Evolutionary conservation across 805 yeast genomes (phyloP).

Genomic region (Candida methanosorbosa): DNA sequence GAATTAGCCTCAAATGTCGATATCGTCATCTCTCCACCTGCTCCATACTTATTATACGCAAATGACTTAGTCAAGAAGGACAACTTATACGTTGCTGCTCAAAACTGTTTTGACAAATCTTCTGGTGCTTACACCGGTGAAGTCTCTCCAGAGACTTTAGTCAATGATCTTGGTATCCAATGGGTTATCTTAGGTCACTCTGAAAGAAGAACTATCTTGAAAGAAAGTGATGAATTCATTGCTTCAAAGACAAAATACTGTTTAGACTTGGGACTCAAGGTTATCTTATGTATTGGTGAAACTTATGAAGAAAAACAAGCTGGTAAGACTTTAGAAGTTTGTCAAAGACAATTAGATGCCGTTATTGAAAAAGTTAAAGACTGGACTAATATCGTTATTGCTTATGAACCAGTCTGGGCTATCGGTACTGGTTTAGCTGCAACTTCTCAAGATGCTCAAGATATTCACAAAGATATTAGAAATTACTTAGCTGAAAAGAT

Average conservation of each 20-base stretch:
- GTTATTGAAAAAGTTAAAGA: conserved; percentile 70
- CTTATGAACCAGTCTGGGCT: conserved; percentile 99
- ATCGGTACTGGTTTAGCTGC: conserved; percentile 99
- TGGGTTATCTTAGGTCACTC: conserved; percentile 98
- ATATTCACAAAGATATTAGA: conserved; percentile 86
- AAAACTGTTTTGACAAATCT: conserved; percentile 79
- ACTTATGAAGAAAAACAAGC: conserved; percentile 91
- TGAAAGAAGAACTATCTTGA: conserved; percentile 92
- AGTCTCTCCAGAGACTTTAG: conserved; percentile 77
- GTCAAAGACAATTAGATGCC: conserved; percentile 84
- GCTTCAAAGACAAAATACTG: conserved; percentile 86
- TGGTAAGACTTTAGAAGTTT: conserved; percentile 76
- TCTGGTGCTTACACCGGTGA: conserved; percentile 99
- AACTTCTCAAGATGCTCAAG: conserved; percentile 96
- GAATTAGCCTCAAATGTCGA: conserved; percentile 70
- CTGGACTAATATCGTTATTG: conserved; percentile 90
- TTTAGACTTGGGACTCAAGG: conserved; percentile 78
- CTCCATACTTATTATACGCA: conserved; percentile 80
- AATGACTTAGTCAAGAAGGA: conserved; percentile 57
- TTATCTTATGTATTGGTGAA: conserved; percentile 97
- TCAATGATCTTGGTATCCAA: conserved; percentile 78
- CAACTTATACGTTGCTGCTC: conserved; percentile 79
- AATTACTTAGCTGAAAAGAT: conserved; percentile 67
- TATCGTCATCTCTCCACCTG: conserved; percentile 95
- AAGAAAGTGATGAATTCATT: conserved; percentile 82